Base-by-base conservation (phyloP, 768 basidiomycete genomes). In the Auricularia sp. region DNA sequence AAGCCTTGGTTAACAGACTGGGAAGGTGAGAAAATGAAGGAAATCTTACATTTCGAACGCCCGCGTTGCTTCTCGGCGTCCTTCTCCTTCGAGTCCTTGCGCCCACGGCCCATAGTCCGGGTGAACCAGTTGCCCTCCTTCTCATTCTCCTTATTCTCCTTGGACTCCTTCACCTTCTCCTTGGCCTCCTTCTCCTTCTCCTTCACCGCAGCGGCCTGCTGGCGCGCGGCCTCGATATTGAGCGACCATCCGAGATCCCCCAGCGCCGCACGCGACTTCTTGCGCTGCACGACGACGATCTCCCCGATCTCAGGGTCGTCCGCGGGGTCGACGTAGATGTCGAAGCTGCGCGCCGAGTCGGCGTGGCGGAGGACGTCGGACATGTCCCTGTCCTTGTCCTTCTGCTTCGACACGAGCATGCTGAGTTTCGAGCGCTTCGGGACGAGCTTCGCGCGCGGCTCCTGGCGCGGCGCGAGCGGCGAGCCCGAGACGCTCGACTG, bases 261-360 rank as follows among this genome's bases (percentile, higher is more conserved):
- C 66, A 92, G 71, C 1, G 75, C 85, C 0, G 78, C 78, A 0
- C 90, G 76, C 0, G 83, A 84, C 69, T 88, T 89, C 78, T 85
- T 85, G 81, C 89, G 90, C 81, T 87, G 88, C 44, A 91, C 84
- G 72, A 91, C 79, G 24, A 88, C 71, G 21, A 90, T 83, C 68
- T 90, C 88, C 5, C 82, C 86, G 42, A 86, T 77, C 24, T 88
- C 88, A 0, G 84, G 82, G 68, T 89, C 87, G 29, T 81, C 76
- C 0, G 80, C 75, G 1, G 85, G 83, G 67, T 90, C 89, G 8
- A 90, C 86, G 65, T 78, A 81, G 58, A 91, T 89, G 68, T 91
- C 89, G 69, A 89, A 62, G 34, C 63, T 64, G 39, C 39, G 61
- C 7, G 42, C 13, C 44, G 35, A 63, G 24, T 47, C 47, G 56